Conservation (phyloP, 441 rosid species). For the Syzygium malaccense region DNA sequence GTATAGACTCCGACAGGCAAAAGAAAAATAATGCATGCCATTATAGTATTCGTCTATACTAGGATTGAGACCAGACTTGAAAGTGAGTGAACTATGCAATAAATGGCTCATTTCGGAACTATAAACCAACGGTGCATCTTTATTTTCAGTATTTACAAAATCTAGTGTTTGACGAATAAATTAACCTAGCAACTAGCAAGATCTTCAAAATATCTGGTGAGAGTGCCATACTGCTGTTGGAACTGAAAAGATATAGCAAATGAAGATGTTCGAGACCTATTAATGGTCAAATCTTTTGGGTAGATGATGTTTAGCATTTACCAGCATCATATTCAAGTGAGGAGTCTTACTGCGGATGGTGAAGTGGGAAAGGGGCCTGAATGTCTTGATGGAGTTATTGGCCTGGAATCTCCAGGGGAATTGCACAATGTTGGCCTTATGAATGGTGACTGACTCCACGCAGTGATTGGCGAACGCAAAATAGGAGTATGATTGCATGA, state of each 20-base stretch:
- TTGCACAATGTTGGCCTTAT: constrained; percentile 32
- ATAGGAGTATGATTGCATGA: constrained; percentile 23
- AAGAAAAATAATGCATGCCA: not conserved
- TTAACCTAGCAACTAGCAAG: not conserved
- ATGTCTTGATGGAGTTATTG: constrained; percentile 16
- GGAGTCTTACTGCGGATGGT: constrained; percentile 18
- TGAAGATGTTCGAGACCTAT: not conserved
- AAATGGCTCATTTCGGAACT: not conserved
- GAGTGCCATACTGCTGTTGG: not conserved
- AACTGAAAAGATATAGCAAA: not conserved
- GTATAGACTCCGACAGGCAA: not conserved
- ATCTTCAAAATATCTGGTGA: not conserved
- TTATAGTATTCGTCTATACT: not conserved
- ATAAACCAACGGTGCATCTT: not conserved
- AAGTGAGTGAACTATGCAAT: not conserved
- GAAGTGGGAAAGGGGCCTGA: constrained; percentile 13
- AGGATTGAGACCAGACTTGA: not conserved
- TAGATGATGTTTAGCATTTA: not conserved
- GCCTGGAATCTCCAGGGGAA: constrained; percentile 35
- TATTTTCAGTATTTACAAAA: not conserved
- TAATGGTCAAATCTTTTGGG: not conserved
- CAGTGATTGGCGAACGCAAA: constrained; percentile 33
- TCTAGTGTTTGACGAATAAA: not conserved
- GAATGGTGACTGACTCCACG: constrained; percentile 35
- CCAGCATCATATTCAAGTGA: not conserved